Evolutionary conservation across 139 green algal species (phyloP).

Genomic region (Chlamydomonas asymmetrica): DNA sequence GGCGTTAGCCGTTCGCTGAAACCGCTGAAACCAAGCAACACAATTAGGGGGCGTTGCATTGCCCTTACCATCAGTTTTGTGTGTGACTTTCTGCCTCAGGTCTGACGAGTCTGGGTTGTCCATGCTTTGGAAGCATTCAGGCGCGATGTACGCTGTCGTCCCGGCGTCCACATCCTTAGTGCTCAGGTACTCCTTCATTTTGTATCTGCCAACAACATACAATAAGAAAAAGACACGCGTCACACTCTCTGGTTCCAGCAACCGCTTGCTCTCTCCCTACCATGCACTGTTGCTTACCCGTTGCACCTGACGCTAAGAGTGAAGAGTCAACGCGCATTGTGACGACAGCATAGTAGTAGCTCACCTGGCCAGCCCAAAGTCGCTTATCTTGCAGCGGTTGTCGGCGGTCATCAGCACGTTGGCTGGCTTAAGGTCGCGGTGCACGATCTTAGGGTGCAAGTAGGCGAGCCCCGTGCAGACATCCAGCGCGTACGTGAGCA

Average conservation of each 20-base stretch:
- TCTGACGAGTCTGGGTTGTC: constrained; percentile 30
- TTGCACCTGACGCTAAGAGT: no score
- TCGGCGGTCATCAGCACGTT: constrained; percentile 25
- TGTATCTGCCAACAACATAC: no score
- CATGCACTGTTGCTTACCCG: no score
- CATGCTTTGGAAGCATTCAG: constrained; percentile 32
- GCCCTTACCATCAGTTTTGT: no score
- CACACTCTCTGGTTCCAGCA: no score
- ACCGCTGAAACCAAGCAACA: no score
- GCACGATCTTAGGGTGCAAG: constrained; percentile 23
- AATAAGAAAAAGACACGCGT: no score
- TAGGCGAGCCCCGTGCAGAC: constrained; percentile 13
- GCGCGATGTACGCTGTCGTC: constrained; percentile 46
- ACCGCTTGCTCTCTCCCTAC: no score
- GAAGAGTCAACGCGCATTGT: no score
- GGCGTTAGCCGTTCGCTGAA: no score
- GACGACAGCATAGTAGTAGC: no score
- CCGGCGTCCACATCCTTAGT: constrained; percentile 42
- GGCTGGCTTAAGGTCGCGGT: constrained; percentile 29
- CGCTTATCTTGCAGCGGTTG: constrained; percentile 24
- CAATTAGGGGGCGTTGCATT: no score
- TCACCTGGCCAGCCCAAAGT: constrained; percentile 20
- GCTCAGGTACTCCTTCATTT: constrained; percentile 33
- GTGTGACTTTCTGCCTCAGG: constrained; percentile 12
- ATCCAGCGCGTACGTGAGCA: constrained; percentile 23